Conservation (phyloP, 1,284 basidiomycete genomes). For the Hypsizygus ulmarius region DNA sequence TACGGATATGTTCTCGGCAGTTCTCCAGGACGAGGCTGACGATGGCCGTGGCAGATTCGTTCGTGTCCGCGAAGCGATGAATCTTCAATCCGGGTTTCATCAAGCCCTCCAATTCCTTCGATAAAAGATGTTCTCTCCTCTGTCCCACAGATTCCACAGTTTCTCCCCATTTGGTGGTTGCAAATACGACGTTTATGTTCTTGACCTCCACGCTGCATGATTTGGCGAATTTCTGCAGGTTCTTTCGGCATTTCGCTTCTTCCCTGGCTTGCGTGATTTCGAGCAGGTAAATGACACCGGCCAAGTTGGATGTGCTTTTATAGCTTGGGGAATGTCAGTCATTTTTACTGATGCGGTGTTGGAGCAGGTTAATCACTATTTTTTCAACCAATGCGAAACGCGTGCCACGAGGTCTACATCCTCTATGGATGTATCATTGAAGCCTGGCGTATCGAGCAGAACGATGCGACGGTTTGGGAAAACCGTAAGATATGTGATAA, state of each 20-base stretch:
- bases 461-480: slow-evolving; percentile 8
- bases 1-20: too few species aligned
- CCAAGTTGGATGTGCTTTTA: slow-evolving; percentile 9
- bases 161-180: slow-evolving; percentile 34
- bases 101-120: neutral
- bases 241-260: slow-evolving; percentile 12
- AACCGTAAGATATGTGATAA: neutral
- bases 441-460: slow-evolving; percentile 22
- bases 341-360: too few species aligned
- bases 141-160: slow-evolving; percentile 9
- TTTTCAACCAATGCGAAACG: slow-evolving; percentile 15
- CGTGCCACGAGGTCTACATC: slow-evolving; percentile 14
- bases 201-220: slow-evolving; percentile 17
- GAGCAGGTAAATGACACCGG: slow-evolving; percentile 26
- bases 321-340: neutral
- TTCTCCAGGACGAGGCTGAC: neutral
- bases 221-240: slow-evolving; percentile 18
- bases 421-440: slow-evolving; percentile 15
- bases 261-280: slow-evolving; percentile 21
- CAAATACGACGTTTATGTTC: slow-evolving; percentile 20
- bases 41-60: neutral
- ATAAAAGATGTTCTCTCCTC: slow-evolving; percentile 22
- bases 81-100: neutral
- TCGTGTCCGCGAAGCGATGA: neutral
- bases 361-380: slow-evolving; percentile 14